Evolutionary conservation across 2,329 filamentous ascomycete species (phyloP).

Genomic region (Colletotrichum spinosum): DNA sequence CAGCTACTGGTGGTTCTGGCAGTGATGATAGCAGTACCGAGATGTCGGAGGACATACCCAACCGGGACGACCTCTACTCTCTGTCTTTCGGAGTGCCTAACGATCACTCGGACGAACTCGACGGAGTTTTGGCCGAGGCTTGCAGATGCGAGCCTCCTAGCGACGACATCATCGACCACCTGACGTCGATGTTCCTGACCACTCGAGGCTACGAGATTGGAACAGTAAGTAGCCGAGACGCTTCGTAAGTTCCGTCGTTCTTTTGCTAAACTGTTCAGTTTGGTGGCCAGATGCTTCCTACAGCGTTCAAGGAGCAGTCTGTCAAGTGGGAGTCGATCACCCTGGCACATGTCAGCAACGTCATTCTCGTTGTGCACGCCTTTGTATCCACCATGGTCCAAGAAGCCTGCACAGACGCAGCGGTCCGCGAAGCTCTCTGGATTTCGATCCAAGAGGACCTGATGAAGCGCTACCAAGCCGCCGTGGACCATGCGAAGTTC

Average conservation of each 20-base stretch:
- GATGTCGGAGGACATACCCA: neutral
- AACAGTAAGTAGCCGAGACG: conserved; percentile 48
- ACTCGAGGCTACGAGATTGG: conserved; percentile 67
- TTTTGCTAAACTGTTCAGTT: conserved; percentile 43
- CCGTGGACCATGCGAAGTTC: conserved; percentile 61
- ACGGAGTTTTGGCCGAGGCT: conserved; percentile 35
- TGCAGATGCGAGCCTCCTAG: conserved; percentile 9
- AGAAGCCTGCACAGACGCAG: conserved; percentile 55
- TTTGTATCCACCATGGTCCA: conserved; percentile 61
- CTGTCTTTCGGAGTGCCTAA: neutral
- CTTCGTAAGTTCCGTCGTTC: neutral
- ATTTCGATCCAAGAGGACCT: conserved; percentile 56
- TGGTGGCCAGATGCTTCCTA: conserved; percentile 53
- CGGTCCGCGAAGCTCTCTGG: conserved; percentile 57
- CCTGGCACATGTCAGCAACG: conserved; percentile 60
- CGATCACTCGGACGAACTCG: conserved; percentile 6
- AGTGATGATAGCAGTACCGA: conserved; percentile 34
- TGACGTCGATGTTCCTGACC: conserved; percentile 46
- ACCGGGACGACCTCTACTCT: neutral
- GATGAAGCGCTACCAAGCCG: conserved; percentile 55
- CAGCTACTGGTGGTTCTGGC: no score
- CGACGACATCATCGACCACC: conserved; percentile 50
- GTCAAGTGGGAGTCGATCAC: conserved; percentile 63
- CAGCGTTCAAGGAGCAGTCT: conserved; percentile 65
- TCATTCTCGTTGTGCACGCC: conserved; percentile 62